Evolutionary conservation across 176 grass and related monocot species (phyloP), one percentile per base, ranked within the genome.

Genomic region (Avena sativa): DNA sequence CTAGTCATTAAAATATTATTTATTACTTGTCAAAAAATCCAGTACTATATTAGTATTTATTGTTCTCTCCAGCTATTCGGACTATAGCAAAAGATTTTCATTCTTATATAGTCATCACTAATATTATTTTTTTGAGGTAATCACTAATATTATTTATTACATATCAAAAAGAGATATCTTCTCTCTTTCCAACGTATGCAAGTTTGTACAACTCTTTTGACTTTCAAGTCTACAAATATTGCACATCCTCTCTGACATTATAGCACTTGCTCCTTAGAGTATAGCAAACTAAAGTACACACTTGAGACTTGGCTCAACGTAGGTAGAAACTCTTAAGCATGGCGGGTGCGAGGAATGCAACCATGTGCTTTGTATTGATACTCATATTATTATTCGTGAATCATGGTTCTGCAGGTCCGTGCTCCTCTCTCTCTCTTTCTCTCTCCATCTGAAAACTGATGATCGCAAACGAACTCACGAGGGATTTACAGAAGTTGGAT

Each of bases 321-420:
- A 28, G 28, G 28, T 28, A 43, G 40, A 43, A 43, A 43, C 40
- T 9, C 9, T 51, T 11, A 11, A 67, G 14, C 8, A 67, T 67
- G 64, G 12, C 49, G 69, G 53, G 36, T 13, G 30, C 17, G 17
- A 59, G 32, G 57, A 79, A 43, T 43, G 32, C 76, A 21, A 59
- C 53, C 20, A 12, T 79, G 5, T 79, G 76, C 53, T 59, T 79
- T 36, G 17, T 59, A 15, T 3, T 59, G 36, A 11, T 80, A 8
- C 78, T 80, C 62, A 0, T 80, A 21, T 28, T 80, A 21, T 28
- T 80, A 28, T 46, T 80, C 43, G 79, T 13, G n/a, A 65, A 19
- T 28, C 40, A 23, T 65, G 25, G 0, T 49, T 64, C 2, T 26
- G 14, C 79, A 19, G 59, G 76, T 78, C 58, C 12, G 76, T 78